These are phyloP conservation scores for Collybiopsis luxurians DNA, from an alignment of 768 basidiomycete genomes.

Conservation along the genomic window DNA sequence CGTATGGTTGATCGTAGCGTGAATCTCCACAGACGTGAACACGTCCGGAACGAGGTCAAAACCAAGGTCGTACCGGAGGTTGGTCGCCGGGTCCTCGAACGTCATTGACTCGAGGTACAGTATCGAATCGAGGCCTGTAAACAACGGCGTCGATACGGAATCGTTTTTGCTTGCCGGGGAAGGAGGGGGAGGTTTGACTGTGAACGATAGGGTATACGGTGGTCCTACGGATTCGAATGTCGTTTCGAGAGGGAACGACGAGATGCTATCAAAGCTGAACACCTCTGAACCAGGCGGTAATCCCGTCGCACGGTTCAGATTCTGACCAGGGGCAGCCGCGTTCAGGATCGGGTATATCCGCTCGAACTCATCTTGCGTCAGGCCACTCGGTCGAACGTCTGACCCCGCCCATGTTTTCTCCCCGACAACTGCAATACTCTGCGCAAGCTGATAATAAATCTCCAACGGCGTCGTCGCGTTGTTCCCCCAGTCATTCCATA, in stretches of 20 bases:
- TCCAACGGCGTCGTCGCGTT: constrained; percentile 43
- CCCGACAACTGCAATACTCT: constrained; percentile 35
- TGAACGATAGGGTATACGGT: constrained; percentile 39
- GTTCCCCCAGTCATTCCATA: constrained; percentile 46
- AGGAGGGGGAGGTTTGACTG: constrained; percentile 27
- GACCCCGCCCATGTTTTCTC: constrained; percentile 45
- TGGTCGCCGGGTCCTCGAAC: constrained; percentile 32
- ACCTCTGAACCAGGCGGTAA: constrained; percentile 24
- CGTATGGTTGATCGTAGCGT: constrained; percentile 32
- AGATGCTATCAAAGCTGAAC: constrained; percentile 21
- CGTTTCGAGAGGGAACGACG: constrained; percentile 22
- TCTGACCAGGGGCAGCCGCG: constrained; percentile 38
- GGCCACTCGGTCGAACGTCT: constrained; percentile 22
- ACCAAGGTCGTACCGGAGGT: constrained; percentile 31
- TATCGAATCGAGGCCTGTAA: constrained; percentile 33
- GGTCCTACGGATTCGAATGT: constrained; percentile 37
- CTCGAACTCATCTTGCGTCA: constrained; percentile 34
- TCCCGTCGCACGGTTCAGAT: constrained; percentile 36
- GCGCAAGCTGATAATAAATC: constrained; percentile 40
- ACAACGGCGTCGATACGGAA: constrained; percentile 7
- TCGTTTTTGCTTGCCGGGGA: background rate
- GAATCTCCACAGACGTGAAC: constrained; percentile 35
- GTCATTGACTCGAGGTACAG: constrained; percentile 35
- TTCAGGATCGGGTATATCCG: constrained; percentile 32
- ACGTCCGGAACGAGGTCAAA: constrained; percentile 23